These are phyloP conservation scores for Cladosporium sp. DNA, from an alignment of 2,329 filamentous ascomycete species.

Conservation along the genomic window DNA sequence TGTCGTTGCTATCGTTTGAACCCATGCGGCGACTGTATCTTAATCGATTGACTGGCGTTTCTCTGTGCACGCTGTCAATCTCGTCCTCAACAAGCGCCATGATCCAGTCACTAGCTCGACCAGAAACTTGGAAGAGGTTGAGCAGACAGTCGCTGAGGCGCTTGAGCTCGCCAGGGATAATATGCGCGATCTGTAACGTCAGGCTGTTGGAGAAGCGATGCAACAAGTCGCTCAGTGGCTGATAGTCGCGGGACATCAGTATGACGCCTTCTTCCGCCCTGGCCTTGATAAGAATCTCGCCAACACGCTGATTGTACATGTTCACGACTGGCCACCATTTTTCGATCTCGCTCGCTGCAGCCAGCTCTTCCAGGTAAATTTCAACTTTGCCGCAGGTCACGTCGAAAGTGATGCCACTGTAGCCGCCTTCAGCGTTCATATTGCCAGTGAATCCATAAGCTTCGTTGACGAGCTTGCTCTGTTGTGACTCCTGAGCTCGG, in stretches of 20 bases:
- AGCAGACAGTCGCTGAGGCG: slow-evolving; percentile 80
- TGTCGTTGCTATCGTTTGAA: slow-evolving; percentile 64
- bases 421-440: slow-evolving; percentile 36
- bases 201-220: slow-evolving; percentile 80
- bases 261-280: slow-evolving; percentile 87
- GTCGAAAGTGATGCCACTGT: slow-evolving; percentile 45
- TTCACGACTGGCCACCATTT: slow-evolving; percentile 81
- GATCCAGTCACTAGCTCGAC: slow-evolving; percentile 80
- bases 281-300: slow-evolving; percentile 78
- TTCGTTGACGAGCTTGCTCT: slow-evolving; percentile 38
- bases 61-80: slow-evolving; percentile 86
- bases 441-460: slow-evolving; percentile 30
- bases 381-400: slow-evolving; percentile 69
- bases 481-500: slow-evolving; percentile 31
- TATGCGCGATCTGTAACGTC: slow-evolving; percentile 77
- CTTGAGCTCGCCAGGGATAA: slow-evolving; percentile 72
- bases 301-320: slow-evolving; percentile 69
- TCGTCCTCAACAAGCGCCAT: slow-evolving; percentile 93
- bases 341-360: slow-evolving; percentile 72
- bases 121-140: slow-evolving; percentile 93
- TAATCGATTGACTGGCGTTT: slow-evolving; percentile 63
- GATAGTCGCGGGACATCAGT: slow-evolving; percentile 79
- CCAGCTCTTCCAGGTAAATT: slow-evolving; percentile 72
- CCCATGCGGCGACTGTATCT: slow-evolving; percentile 64
- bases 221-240: slow-evolving; percentile 73